These are phyloP conservation scores for Chrysoporthe deuterocubensis DNA, from an alignment of 2,329 filamentous ascomycete genomes.

Conservation along the genomic window DNA sequence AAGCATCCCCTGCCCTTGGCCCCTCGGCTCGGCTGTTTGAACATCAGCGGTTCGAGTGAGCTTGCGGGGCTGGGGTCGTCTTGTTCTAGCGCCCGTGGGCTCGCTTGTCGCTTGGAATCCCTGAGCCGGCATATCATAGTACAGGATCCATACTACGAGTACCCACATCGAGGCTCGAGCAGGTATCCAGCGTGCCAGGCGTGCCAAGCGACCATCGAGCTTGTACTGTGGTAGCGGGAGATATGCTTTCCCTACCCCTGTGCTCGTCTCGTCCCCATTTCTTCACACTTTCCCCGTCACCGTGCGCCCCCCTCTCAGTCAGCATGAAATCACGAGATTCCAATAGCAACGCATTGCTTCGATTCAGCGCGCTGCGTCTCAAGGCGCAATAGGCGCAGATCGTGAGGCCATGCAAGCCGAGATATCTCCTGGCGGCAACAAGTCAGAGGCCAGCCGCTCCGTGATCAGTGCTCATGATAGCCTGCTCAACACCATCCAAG, in stretches of 20 bases:
- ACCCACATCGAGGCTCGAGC: not conserved
- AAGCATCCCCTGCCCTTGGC: constrained; percentile 12
- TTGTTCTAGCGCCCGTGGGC: constrained; percentile 4
- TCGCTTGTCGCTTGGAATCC: constrained; percentile 4
- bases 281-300: not conserved
- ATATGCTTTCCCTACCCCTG: constrained; percentile 1
- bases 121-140: not conserved
- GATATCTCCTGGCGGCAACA: not conserved
- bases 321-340: not conserved
- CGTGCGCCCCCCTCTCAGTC: not conserved
- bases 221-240: not conserved
- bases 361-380: not conserved
- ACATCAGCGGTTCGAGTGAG: not conserved
- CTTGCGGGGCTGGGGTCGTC: not conserved
- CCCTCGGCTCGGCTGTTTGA: not conserved
- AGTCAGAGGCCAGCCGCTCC: not conserved
- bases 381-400: not conserved
- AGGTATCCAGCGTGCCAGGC: no score
- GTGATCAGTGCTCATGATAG: not conserved
- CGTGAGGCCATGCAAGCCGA: not conserved
- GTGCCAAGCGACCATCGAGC: no score
- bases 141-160: not conserved
- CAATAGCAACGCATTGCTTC: not conserved
- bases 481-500: not conserved
- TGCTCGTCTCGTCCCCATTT: not conserved